These are phyloP conservation scores for Erodium trifolium DNA, from an alignment of 441 rosid species.

Conservation along the genomic window DNA sequence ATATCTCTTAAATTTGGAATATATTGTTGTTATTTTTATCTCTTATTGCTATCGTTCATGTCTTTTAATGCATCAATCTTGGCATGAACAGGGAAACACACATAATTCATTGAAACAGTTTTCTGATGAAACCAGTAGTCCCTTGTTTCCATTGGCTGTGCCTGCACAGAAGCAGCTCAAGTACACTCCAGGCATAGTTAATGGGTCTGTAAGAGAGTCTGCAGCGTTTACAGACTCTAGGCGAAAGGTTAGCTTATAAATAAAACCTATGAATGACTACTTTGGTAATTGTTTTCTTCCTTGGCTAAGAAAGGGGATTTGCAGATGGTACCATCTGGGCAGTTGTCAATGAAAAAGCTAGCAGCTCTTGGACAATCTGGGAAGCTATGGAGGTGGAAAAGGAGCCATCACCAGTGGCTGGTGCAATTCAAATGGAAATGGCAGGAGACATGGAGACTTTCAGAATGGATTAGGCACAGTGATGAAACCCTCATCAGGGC, in stretches of 20 bases:
- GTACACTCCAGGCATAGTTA: constrained; percentile 80
- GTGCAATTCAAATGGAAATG: constrained; percentile 31
- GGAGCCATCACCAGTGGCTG: constrained; percentile 31
- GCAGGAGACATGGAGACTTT: constrained; percentile 30
- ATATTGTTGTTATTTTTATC: not conserved
- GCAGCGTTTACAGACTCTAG: constrained; percentile 60
- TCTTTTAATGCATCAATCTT: constrained; percentile 11
- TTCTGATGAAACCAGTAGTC: constrained; percentile 47
- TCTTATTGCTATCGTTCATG: constrained; percentile 6
- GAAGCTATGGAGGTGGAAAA: constrained; percentile 31
- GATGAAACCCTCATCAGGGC: constrained; percentile 26
- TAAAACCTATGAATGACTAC: not conserved
- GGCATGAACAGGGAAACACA: constrained; percentile 44
- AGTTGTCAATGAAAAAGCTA: constrained; percentile 24
- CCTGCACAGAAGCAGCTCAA: constrained; percentile 94
- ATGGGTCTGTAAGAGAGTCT: constrained; percentile 48
- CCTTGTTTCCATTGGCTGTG: constrained; percentile 61
- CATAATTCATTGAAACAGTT: constrained; percentile 56
- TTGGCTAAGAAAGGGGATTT: constrained; percentile 14
- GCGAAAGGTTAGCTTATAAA: constrained; percentile 45
- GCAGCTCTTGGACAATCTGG: constrained; percentile 28
- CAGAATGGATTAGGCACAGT: constrained; percentile 29
- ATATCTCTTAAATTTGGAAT: no score
- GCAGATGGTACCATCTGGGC: constrained; percentile 28
- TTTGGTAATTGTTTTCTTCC: constrained; percentile 14